These are phyloP conservation scores for Phytophthora cajani DNA, from an alignment of 352 stramenopile species.

Conservation along the genomic window DNA sequence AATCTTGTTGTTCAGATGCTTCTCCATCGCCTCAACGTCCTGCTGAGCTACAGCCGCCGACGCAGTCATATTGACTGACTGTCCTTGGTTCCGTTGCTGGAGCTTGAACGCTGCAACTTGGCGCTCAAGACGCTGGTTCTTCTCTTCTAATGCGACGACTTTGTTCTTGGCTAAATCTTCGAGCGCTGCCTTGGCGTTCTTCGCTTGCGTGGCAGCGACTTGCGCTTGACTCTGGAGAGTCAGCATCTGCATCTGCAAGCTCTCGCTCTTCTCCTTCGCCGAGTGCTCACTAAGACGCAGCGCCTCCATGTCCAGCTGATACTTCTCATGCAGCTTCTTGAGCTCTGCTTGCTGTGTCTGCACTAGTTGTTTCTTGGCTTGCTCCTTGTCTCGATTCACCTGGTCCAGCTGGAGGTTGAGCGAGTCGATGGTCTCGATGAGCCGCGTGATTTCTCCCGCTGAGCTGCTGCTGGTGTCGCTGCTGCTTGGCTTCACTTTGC, in stretches of 20 bases:
- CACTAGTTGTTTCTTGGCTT: conserved; percentile 41
- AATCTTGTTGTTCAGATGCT: conserved; percentile 81
- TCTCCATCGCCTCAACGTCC: conserved; percentile 65
- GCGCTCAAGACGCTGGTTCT: conserved; percentile 64
- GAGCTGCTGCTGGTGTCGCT: conserved; percentile 16
- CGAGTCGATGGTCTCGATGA: conserved; percentile 81
- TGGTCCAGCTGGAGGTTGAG: conserved; percentile 69
- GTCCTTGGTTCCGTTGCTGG: conserved; percentile 34
- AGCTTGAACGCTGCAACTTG: conserved; percentile 56
- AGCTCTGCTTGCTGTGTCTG: conserved; percentile 59
- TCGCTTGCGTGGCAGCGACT: conserved; percentile 57
- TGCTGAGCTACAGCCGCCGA: conserved; percentile 22
- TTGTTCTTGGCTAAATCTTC: conserved; percentile 63
- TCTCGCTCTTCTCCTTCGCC: conserved; percentile 64
- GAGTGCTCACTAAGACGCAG: conserved; percentile 68
- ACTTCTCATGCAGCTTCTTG: conserved; percentile 69
- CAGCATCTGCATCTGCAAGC: conserved; percentile 50
- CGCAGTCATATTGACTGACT: conserved; percentile 5
- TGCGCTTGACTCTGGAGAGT: conserved; percentile 64
- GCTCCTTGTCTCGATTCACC: conserved; percentile 46
- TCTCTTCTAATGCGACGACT: conserved; percentile 65
- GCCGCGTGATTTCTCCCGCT: conserved; percentile 47
- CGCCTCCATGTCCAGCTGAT: conserved; percentile 71
- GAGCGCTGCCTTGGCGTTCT: conserved; percentile 50
- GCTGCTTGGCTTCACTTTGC: conserved; percentile 23